phyloP scores from a whole-genome alignment of 2,329 filamentous ascomycete species.

The Xylaria sp. region DNA sequence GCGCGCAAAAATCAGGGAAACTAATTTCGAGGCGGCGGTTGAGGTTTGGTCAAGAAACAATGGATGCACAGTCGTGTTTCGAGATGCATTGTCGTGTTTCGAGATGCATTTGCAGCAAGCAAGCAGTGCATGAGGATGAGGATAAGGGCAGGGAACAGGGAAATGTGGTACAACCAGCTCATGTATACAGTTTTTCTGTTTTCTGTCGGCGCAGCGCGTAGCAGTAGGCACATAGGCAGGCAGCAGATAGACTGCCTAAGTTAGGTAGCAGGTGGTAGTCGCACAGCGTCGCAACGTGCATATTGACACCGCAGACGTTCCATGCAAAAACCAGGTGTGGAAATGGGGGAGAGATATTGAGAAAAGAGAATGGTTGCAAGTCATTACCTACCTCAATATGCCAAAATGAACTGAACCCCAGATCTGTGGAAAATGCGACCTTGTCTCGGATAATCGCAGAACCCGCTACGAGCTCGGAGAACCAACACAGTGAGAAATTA shows the following conservation, averaged over 20 bases:
- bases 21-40: conserved; percentile 11
- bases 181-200: neutral
- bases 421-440: neutral
- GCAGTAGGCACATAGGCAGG: neutral
- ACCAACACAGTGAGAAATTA: conserved; percentile 12
- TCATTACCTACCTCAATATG: conserved; percentile 27
- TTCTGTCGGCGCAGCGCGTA: neutral
- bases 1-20: conserved; percentile 23
- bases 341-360: neutral
- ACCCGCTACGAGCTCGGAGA: conserved; percentile 1
- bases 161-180: neutral
- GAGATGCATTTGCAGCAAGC: conserved; percentile 24
- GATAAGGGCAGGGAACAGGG: conserved; percentile 16
- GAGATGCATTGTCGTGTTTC: conserved; percentile 21
- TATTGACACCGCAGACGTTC: conserved; percentile 11
- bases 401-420: conserved; percentile 9
- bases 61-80: conserved; percentile 19
- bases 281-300: conserved; percentile 16
- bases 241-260: neutral
- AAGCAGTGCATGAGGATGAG: neutral
- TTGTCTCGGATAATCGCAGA: conserved; percentile 29
- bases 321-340: neutral
- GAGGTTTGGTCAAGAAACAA: conserved; percentile 5
- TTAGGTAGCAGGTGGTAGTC: neutral
- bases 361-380: neutral